Evolutionary conservation across 768 basidiomycete species (phyloP).

Genomic region (Hygrophorus russula): DNA sequence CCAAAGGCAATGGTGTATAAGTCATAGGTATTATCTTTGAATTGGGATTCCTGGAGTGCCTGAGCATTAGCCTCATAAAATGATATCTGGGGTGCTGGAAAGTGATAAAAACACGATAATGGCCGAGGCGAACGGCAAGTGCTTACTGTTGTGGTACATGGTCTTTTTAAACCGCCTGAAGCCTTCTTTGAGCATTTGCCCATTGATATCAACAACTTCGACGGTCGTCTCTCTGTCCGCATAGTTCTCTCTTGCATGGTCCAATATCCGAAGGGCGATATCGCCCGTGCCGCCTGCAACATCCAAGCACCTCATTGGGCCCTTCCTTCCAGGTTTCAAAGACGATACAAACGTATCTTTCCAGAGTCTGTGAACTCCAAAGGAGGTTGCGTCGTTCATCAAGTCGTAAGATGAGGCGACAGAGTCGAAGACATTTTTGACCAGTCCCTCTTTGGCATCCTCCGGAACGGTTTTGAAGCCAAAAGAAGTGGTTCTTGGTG

Average conservation of each 20-base stretch:
- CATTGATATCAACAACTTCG: constrained; percentile 89
- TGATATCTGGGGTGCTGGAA: constrained; percentile 77
- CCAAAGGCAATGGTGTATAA: constrained; percentile 98
- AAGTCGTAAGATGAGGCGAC: constrained; percentile 93
- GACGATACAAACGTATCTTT: constrained; percentile 81
- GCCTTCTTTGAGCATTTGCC: constrained; percentile 91
- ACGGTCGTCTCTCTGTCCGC: constrained; percentile 86
- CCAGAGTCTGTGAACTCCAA: constrained; percentile 95
- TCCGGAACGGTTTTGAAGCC: constrained; percentile 87
- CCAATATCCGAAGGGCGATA: constrained; percentile 88
- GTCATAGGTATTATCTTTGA: constrained; percentile 80
- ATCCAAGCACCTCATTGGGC: constrained; percentile 76
- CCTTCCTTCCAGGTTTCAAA: constrained; percentile 66
- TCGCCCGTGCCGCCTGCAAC: constrained; percentile 98
- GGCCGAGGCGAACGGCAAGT: neutral
- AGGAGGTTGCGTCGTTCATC: constrained; percentile 98
- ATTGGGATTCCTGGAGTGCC: constrained; percentile 49
- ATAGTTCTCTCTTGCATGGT: constrained; percentile 80
- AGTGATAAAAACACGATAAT: constrained; percentile 5
- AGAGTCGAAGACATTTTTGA: constrained; percentile 89
- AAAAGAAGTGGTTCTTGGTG: constrained; percentile 65
- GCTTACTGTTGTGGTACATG: constrained; percentile 94
- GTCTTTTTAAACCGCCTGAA: constrained; percentile 87
- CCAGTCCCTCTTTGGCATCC: constrained; percentile 78
- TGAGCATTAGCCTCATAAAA: constrained; percentile 95